Evolutionary conservation across 2,329 filamentous ascomycete genomes (phyloP), one percentile per base, ranked within the genome.

Genomic region (Pestalotiopsis sp.): DNA sequence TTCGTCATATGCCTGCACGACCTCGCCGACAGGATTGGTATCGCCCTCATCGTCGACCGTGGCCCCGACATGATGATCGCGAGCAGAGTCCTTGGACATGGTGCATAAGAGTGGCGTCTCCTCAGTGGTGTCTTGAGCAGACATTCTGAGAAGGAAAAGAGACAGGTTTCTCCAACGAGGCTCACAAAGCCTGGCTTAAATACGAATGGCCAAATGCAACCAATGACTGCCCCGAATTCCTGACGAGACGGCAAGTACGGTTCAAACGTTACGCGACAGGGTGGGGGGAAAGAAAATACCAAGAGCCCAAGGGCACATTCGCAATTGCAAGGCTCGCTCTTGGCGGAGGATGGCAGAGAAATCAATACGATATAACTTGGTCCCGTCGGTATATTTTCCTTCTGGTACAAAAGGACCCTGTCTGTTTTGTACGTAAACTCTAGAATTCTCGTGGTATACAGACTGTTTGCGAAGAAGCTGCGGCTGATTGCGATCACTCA

Each of bases 1-100:
- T 4, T 78, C 75, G n/a, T 74, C 72, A 38, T 75, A 75, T 13
- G 72, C 74, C 68, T 77, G 74, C 11, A 78, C 67, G 11, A 68
- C 70, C 27, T 75, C 69, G 27, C 67, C 70, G n/a, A 66, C 69
- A 6, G 72, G 71, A 13, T 72, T 69, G 49, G 71, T 73, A n/a
- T 45, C 45, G 11, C 23, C 12, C 41, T 60, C 65, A 27, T 61
- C 65, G 17, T 20, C 20, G 23, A 56, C 56, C 1, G 45, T 14
- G 7, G 20, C 56, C 4, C 52, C 27, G 36, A 49, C 27, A 36
- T 67, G 17, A 20, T 38, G 65, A 4, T 67, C 65, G 11, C 45
- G 45, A 9, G 45, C 17, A 52, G 52, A 52, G n/a, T 27, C 39
- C 36, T 67, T 67, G 17, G 65, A 67, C 65, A 67, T 67, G 52